Evolutionary conservation across 352 stramenopile species (phyloP), one percentile per base, ranked within the genome.

Genomic region (Pythium coloratum): DNA sequence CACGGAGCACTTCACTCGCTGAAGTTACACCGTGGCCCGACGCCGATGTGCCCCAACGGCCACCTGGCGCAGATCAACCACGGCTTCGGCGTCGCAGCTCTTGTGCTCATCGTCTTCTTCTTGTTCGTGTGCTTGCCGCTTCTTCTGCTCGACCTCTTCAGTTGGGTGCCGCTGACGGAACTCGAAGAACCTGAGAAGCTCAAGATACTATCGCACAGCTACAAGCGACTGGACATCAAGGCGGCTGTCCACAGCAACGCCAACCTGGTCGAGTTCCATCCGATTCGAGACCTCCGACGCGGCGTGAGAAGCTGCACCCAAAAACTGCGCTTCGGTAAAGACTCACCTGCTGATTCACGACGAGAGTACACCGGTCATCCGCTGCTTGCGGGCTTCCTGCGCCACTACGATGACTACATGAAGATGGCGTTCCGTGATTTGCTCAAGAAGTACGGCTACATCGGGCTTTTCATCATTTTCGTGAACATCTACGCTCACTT

Each of bases 171-270:
- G 14, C 58, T 86, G 1, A 71, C 75, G 3, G 75, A 89, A 53
- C 61, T 87, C 1, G 71, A 77, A 55, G 47, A 80, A 6, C 47
- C 67, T 1, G 59, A 81, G 2, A 62, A 73, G 9, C 50, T 83
- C 0, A 8, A 75, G 7, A 30, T 70, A 1, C 54, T 75, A 0
- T 70, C 78, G 13, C 72, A 84, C 32, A 77, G 72, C 44, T 64
- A 64, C 20, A 61, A 75, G 2, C 70, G 66, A 14, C 2, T 62
- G 1, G 70, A 82, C 40, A 89, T 89, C 55, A 70, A 80, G 40
- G 71, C 70, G 30, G 72, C 78, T n/a, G 69, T 89, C 2, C 75
- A 84, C 59, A 84, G 76, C 55, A 87, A 89, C n/a, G 81, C 78
- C 2, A 78, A 64, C 32, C 55, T 89, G 7, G 59, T 84, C 28